Conservation (phyloP, 768 basidiomycete species). For the Russula brevipes region DNA sequence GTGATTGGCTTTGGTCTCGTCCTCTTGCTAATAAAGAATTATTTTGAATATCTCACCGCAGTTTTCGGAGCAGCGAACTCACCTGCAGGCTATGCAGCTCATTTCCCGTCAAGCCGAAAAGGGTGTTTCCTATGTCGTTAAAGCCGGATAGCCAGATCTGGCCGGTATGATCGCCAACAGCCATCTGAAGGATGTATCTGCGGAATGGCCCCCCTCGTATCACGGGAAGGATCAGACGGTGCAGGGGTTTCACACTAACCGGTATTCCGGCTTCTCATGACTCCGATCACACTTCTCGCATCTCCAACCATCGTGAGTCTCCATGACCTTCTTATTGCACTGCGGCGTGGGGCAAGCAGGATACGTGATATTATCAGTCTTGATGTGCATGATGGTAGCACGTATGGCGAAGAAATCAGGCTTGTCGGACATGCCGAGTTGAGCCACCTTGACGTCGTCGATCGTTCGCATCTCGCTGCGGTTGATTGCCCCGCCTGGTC, state of each 20-base stretch:
- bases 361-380: slow-evolving; percentile 74
- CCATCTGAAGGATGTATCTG: slow-evolving; percentile 79
- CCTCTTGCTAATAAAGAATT: slow-evolving; percentile 42
- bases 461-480: slow-evolving; percentile 70
- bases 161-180: slow-evolving; percentile 83
- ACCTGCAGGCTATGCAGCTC: slow-evolving; percentile 73
- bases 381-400: slow-evolving; percentile 87
- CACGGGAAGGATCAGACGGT: background rate
- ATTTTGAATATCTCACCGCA: background rate
- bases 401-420: slow-evolving; percentile 73
- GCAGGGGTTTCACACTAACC: slow-evolving; percentile 45
- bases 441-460: slow-evolving; percentile 70
- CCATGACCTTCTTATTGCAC: slow-evolving; percentile 88
- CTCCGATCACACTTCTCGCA: slow-evolving; percentile 89
- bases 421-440: slow-evolving; percentile 71
- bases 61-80: background rate
- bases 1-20: slow-evolving; percentile 53
- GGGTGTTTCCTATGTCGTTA: slow-evolving; percentile 77
- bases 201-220: slow-evolving; percentile 7
- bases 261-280: slow-evolving; percentile 66
- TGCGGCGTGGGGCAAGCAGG: slow-evolving; percentile 76
- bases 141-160: slow-evolving; percentile 94
- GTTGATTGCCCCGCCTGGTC: slow-evolving; percentile 47
- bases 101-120: slow-evolving; percentile 77
- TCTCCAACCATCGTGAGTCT: slow-evolving; percentile 66